phyloP scores from a whole-genome alignment of 306 rosid species.

The Ceratonia siliqua region DNA sequence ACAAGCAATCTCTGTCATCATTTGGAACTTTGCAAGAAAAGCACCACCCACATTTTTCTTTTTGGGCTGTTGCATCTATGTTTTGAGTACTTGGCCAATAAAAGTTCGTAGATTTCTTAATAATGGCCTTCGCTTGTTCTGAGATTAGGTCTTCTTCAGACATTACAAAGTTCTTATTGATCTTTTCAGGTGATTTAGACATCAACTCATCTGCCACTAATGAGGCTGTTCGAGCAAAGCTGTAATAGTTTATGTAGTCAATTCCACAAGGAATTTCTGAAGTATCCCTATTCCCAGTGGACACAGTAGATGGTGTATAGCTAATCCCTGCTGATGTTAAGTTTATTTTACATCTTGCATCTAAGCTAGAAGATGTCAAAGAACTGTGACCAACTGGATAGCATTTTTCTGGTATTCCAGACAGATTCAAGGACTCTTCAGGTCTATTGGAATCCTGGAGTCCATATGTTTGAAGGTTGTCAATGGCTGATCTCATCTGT shows the following conservation, averaged over 20 bases:
- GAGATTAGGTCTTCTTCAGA: constrained; percentile 77
- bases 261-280: constrained; percentile 36
- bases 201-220: constrained; percentile 65
- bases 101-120: constrained; percentile 68
- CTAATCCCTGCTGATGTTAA: constrained; percentile 44
- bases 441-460: constrained; percentile 40
- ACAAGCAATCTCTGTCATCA: constrained; percentile 82
- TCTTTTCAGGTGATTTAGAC: constrained; percentile 60
- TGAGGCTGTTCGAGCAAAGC: constrained; percentile 77
- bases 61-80: constrained; percentile 48
- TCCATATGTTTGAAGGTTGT: constrained; percentile 35
- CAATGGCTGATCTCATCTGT: constrained; percentile 42
- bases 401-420: constrained; percentile 39
- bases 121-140: constrained; percentile 68
- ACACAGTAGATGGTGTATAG: constrained; percentile 22
- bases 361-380: constrained; percentile 48
- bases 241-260: constrained; percentile 67
- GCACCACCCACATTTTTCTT: constrained; percentile 97
- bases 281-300: constrained; percentile 37
- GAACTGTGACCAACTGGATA: constrained; percentile 42
- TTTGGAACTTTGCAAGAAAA: constrained; percentile 66
- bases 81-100: constrained; percentile 66
- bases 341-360: constrained; percentile 40
- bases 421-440: constrained; percentile 47
- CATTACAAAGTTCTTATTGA: constrained; percentile 45